These are phyloP conservation scores for Dalbergia cochinchinensis DNA, from an alignment of 306 rosid species.

Conservation along the genomic window DNA sequence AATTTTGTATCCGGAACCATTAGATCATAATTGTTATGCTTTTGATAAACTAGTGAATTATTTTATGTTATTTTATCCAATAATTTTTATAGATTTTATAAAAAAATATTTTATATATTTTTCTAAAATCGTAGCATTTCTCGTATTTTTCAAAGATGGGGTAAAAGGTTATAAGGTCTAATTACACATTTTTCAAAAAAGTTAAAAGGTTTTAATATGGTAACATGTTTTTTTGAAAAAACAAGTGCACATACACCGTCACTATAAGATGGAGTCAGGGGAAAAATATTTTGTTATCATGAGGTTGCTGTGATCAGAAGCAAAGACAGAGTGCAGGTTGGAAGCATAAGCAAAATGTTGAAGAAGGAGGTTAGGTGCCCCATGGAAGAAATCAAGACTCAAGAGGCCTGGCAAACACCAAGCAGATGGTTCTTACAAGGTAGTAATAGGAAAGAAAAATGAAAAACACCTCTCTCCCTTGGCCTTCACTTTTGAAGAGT, in stretches of 20 bases:
- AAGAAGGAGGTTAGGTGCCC: conserved; percentile 78
- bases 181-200: too few relatives aligned
- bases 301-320: conserved; percentile 5
- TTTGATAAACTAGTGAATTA: too few relatives aligned
- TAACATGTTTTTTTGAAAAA: too few relatives aligned
- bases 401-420: conserved; percentile 74
- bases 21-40: too few relatives aligned
- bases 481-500: background rate
- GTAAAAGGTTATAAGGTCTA: too few relatives aligned
- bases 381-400: conserved; percentile 73
- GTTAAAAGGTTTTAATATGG: too few relatives aligned
- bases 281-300: conserved; percentile 6
- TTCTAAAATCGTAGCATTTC: too few relatives aligned
- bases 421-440: conserved; percentile 81
- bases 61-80: too few relatives aligned
- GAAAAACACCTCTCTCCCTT: background rate
- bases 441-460: background rate
- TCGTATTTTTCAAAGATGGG: too few relatives aligned
- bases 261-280: background rate
- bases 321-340: conserved; percentile 40
- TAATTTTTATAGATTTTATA: too few relatives aligned
- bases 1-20: too few relatives aligned
- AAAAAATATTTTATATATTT: too few relatives aligned
- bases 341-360: conserved; percentile 60
- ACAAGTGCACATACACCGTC: background rate